These are phyloP conservation scores for Populus euphratica DNA, from an alignment of 345 rosid genomes.

Conservation along the genomic window DNA sequence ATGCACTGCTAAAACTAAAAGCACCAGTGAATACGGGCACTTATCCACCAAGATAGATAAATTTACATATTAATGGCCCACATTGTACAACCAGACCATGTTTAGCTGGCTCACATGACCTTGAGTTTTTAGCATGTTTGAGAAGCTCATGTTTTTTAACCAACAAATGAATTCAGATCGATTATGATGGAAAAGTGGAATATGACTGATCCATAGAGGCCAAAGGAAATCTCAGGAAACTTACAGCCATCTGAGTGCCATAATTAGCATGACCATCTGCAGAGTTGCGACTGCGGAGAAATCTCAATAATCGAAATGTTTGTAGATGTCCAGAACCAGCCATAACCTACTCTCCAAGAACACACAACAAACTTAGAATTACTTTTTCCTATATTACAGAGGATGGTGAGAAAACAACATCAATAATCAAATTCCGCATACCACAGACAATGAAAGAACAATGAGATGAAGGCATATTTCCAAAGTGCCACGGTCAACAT, in stretches of 20 bases:
- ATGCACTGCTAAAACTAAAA: not conserved
- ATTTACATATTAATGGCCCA: not conserved
- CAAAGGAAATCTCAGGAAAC: conserved; percentile 20
- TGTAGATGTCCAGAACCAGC: conserved; percentile 95
- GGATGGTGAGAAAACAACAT: conserved; percentile 10
- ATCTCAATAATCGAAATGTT: conserved; percentile 74
- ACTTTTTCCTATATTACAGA: not conserved
- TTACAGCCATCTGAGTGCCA: conserved; percentile 91
- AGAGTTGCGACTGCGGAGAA: conserved; percentile 68
- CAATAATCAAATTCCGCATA: conserved; percentile 20
- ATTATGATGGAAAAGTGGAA: not conserved
- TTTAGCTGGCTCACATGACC: not conserved
- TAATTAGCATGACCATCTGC: conserved; percentile 85
- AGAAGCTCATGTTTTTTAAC: not conserved
- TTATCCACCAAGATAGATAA: not conserved
- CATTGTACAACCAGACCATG: not conserved
- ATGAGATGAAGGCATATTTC: conserved; percentile 88
- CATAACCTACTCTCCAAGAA: conserved; percentile 61
- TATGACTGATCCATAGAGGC: not conserved
- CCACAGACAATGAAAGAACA: conserved; percentile 88
- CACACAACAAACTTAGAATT: conserved; percentile 11
- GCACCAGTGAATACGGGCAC: not conserved
- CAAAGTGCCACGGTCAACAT: conserved; percentile 86
- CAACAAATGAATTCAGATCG: not conserved
- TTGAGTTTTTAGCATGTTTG: not conserved